Conservation (phyloP, 1,284 basidiomycete species). For the Ceratobasidium sp. region DNA sequence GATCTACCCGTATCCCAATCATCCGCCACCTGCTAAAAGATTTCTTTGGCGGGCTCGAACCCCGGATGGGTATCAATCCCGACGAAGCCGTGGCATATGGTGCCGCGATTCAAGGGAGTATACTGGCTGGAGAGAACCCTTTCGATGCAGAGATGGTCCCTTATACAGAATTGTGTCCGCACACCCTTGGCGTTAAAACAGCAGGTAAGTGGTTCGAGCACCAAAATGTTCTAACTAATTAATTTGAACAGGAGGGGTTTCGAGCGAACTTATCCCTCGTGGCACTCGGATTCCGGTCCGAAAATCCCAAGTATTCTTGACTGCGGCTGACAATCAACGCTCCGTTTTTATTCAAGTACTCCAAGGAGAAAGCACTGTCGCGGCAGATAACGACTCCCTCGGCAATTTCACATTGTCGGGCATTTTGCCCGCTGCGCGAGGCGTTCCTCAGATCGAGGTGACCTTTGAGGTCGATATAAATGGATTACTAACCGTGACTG, state of each 20-base stretch:
- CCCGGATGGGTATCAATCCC: constrained; percentile 98
- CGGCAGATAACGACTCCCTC: constrained; percentile 66
- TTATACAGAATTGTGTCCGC: no score
- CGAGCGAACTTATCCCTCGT: constrained; percentile 86
- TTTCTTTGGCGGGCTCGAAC: constrained; percentile 95
- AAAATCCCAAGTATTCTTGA: constrained; percentile 96
- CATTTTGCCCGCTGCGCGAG: constrained; percentile 96
- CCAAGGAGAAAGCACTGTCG: constrained; percentile 64
- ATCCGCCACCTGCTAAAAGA: constrained; percentile 98
- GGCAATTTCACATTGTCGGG: constrained; percentile 98
- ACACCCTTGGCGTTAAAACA: constrained; percentile 83
- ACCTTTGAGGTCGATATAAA: constrained; percentile 99
- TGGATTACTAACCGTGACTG: constrained; percentile 95
- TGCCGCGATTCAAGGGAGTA: constrained; percentile 99
- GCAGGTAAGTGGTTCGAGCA: constrained; percentile 58
- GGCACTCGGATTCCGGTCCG: constrained; percentile 98
- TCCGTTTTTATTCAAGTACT: constrained; percentile 95
- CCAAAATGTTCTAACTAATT: no score
- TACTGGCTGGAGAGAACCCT: no score
- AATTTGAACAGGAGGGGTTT: constrained; percentile 67
- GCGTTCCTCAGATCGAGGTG: constrained; percentile 95
- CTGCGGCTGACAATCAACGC: constrained; percentile 98
- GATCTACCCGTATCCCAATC: constrained; percentile 99
- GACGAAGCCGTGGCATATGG: constrained; percentile 99
- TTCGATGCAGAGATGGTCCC: no score